phyloP scores from a whole-genome alignment of 2,329 filamentous ascomycete species.

The Biscogniauxia sp. region DNA sequence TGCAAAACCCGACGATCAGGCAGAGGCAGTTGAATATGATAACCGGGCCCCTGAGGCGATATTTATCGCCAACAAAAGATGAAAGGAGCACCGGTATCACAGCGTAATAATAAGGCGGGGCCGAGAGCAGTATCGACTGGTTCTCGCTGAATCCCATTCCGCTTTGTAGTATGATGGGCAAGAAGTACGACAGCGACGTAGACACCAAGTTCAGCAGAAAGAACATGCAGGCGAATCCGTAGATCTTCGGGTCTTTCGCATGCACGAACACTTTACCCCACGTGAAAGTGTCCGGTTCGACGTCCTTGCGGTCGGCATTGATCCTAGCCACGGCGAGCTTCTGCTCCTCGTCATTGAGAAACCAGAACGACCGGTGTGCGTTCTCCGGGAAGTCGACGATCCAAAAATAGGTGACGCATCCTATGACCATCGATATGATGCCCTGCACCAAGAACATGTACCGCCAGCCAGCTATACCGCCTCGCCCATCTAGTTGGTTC shows the following conservation, averaged over 20 bases:
- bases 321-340: conserved; percentile 57
- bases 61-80: conserved; percentile 60
- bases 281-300: conserved; percentile 53
- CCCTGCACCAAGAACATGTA: conserved; percentile 71
- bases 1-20: conserved; percentile 61
- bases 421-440: conserved; percentile 56
- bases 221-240: conserved; percentile 63
- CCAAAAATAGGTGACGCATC: conserved; percentile 64
- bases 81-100: conserved; percentile 62
- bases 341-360: conserved; percentile 55
- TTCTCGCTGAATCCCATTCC: conserved; percentile 54
- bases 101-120: conserved; percentile 67
- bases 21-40: conserved; percentile 64
- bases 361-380: conserved; percentile 53
- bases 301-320: conserved; percentile 59
- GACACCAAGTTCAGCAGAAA: conserved; percentile 67
- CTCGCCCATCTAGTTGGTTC: conserved; percentile 58
- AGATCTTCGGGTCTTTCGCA: conserved; percentile 59
- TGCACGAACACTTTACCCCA: conserved; percentile 54
- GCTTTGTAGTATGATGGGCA: conserved; percentile 58
- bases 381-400: conserved; percentile 69
- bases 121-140: conserved; percentile 59
- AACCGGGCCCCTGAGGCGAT: conserved; percentile 58
- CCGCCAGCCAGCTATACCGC: conserved; percentile 60
- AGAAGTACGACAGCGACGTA: conserved; percentile 63